A percentile compares a stretch with the other conserved stretches of the same genome.
These are phyloP conservation scores for Incumbomyces lentus DNA, from an alignment of 2,329 filamentous ascomycete species.

Conservation along the genomic window DNA sequence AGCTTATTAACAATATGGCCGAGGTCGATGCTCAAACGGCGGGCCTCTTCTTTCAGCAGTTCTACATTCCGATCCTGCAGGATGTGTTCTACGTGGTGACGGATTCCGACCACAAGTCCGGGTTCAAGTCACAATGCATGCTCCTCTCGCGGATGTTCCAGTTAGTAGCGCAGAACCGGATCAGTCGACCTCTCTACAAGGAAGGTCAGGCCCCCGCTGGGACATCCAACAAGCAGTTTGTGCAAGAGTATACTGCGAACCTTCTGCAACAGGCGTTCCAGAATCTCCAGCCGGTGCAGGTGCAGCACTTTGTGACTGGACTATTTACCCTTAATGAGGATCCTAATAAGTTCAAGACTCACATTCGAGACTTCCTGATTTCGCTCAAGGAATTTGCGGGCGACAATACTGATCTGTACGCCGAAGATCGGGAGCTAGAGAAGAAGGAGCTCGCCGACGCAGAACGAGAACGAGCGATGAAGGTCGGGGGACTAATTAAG, in stretches of 20 bases:
- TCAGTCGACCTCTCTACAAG: constrained; percentile 82
- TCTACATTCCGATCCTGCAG: constrained; percentile 89
- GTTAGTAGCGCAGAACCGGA: constrained; percentile 81
- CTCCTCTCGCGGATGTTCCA: constrained; percentile 92
- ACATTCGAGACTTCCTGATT: constrained; percentile 92
- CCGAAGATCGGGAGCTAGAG: constrained; percentile 89
- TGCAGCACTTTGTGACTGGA: constrained; percentile 78
- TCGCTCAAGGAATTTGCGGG: constrained; percentile 93
- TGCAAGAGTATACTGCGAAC: constrained; percentile 75
- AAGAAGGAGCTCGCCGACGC: constrained; percentile 74
- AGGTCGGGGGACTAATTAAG: constrained; percentile 91
- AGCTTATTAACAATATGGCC: constrained; percentile 94
- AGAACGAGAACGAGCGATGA: constrained; percentile 84
- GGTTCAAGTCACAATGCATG: constrained; percentile 96
- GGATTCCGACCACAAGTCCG: constrained; percentile 95
- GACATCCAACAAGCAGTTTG: constrained; percentile 82
- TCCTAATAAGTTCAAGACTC: constrained; percentile 88
- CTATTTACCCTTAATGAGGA: constrained; percentile 82
- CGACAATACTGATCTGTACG: constrained; percentile 87
- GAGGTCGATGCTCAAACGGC: constrained; percentile 78
- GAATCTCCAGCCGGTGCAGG: constrained; percentile 83
- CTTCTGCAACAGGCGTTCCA: constrained; percentile 83
- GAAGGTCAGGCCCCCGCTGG: constrained; percentile 71
- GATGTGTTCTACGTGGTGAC: constrained; percentile 98
- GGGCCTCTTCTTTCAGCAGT: constrained; percentile 94